phyloP scores from a whole-genome alignment of 768 basidiomycete genomes.

The Sarcodon aspratus region DNA sequence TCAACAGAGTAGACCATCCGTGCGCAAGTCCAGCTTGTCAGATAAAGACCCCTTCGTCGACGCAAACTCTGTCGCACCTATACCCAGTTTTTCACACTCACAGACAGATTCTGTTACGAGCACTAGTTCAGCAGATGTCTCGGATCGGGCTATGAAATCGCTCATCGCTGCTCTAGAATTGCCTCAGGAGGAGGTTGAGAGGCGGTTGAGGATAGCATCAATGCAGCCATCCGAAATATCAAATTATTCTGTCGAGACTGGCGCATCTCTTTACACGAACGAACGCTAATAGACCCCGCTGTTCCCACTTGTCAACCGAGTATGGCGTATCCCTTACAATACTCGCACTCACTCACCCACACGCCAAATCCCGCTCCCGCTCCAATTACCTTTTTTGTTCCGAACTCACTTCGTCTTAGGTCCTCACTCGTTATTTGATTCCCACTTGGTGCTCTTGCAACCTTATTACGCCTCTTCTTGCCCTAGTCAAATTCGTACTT shows the following conservation, averaged over 20 bases:
- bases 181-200: constrained; percentile 32
- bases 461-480: too few relatives aligned
- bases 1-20: constrained; percentile 4
- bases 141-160: constrained; percentile 47
- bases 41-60: constrained; percentile 34
- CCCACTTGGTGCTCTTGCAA: too few relatives aligned
- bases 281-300: too few relatives aligned
- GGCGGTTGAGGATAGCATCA: constrained; percentile 43
- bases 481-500: too few relatives aligned
- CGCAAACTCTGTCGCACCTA: constrained; percentile 7
- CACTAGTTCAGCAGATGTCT: constrained; percentile 21
- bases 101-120: constrained; percentile 24
- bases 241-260: constrained; percentile 11
- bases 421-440: too few relatives aligned
- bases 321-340: too few relatives aligned
- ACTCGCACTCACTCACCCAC: too few relatives aligned
- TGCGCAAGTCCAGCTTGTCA: constrained; percentile 1
- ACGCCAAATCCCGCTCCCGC: too few relatives aligned
- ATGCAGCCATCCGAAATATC: constrained; percentile 40
- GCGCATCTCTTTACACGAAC: neutral
- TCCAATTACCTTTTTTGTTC: too few relatives aligned
- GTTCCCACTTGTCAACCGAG: too few relatives aligned
- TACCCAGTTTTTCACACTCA: constrained; percentile 22
- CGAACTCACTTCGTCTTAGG: too few relatives aligned
- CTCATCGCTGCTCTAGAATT: constrained; percentile 57